Evolutionary conservation across 768 basidiomycete genomes (phyloP), one percentile per base, ranked within the genome.

Genomic region (Termitomyces sp.): DNA sequence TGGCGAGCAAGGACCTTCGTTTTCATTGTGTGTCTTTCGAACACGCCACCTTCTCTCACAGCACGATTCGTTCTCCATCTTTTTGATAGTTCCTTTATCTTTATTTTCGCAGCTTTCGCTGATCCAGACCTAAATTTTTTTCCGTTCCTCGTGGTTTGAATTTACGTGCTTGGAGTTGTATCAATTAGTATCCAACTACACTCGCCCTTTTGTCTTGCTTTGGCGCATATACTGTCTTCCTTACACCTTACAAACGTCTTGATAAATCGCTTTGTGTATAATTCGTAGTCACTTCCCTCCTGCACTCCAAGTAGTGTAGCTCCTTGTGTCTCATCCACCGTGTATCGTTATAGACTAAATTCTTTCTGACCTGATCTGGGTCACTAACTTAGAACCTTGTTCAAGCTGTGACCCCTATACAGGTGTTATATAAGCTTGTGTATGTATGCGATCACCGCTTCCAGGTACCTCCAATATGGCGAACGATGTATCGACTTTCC

Each of bases 401-500:
- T 26, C n/a, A n/a, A n/a, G n/a, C 3, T 28, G 6, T 30, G 30
- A 30, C 7, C 6, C 28, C 6, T 30, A 22, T 33, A 14, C 32
- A 36, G 18, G 16, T 42, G 45, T 57, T 57, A 57, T 36, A 30
- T 57, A 52, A 57, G 45, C 30, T 13, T 38, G 30, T 7, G 14
- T 42, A n/a, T n/a, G 7, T 4, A 1, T 6, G 30, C 20, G 3
- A 9, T 4, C 9, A 20, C 9, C 8, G 2, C 26, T 20, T 20
- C 32, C n/a, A 36, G 6, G 26, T 7, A 30, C 7, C 30, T 30
- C 30, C 30, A 48, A 44, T 52, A 53, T 68, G 67, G 54, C 68
- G 6, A 57, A 68, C 56, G 70, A 75, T 50, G 59, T 71, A 50
- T 72, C 74, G 12, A 85, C 88, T 62, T 85, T 90, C 63, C 81